Evolutionary conservation across 2,329 filamentous ascomycete species (phyloP).

Genomic region (Botrytis deweyae): DNA sequence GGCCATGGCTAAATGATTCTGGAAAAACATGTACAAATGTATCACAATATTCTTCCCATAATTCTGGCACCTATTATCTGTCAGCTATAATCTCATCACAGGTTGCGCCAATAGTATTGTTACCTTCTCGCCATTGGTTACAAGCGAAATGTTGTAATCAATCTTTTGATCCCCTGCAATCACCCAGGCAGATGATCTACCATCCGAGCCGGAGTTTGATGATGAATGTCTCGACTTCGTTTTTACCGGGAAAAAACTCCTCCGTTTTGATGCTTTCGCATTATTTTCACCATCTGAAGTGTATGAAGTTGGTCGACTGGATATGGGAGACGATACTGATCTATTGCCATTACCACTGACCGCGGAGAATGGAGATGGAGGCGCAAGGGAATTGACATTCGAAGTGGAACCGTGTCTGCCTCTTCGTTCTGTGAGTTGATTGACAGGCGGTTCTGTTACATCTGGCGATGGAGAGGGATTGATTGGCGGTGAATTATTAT

Average conservation of each 20-base stretch:
- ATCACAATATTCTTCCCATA: constrained; percentile 62
- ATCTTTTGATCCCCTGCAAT: constrained; percentile 18
- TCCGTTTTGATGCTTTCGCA: constrained; percentile 9
- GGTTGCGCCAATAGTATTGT: not conserved
- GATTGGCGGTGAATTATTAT: not conserved
- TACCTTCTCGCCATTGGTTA: constrained; percentile 19
- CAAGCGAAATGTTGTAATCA: constrained; percentile 21
- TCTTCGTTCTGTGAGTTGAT: constrained; percentile 7
- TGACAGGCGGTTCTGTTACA: not conserved
- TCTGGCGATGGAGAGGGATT: constrained; percentile 4
- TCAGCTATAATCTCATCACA: not conserved
- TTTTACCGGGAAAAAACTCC: constrained; percentile 17
- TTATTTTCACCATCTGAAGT: constrained; percentile 15
- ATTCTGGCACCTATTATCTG: constrained; percentile 58
- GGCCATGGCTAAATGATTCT: constrained; percentile 48
- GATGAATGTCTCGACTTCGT: constrained; percentile 15
- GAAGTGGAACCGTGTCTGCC: constrained; percentile 18
- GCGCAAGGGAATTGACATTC: constrained; percentile 17
- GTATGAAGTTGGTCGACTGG: constrained; percentile 18
- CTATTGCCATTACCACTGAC: constrained; percentile 8
- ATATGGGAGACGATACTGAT: constrained; percentile 20
- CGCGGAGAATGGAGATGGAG: constrained; percentile 10
- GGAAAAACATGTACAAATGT: constrained; percentile 59
- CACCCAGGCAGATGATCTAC: constrained; percentile 22
- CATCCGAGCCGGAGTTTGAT: constrained; percentile 8